phyloP scores from a whole-genome alignment of 2,329 filamentous ascomycete genomes.

The Hypomyces perniciosus region DNA sequence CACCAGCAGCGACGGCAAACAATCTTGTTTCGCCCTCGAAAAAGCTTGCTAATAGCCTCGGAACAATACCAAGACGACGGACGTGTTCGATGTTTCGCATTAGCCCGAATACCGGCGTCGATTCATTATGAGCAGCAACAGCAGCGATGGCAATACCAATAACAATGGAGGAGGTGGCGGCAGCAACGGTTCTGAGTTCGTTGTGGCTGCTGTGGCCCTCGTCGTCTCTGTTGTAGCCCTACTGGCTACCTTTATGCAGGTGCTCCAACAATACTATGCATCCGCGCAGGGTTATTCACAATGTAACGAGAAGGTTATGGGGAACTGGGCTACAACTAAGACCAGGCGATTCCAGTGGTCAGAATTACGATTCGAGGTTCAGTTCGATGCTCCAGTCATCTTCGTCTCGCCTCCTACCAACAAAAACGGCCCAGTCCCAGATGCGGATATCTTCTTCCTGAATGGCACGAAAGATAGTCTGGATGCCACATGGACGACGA shows the following conservation, averaged over 20 bases:
- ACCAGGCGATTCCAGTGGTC: constrained; percentile 33
- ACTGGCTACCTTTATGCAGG: constrained; percentile 39
- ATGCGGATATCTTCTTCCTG: constrained; percentile 30
- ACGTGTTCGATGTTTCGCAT: no score
- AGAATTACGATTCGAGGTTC: constrained; percentile 45
- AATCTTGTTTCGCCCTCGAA: background rate
- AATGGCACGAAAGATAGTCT: constrained; percentile 34
- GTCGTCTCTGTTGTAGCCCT: constrained; percentile 43
- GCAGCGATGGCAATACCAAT: background rate
- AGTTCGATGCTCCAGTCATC: constrained; percentile 45
- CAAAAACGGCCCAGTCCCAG: constrained; percentile 28
- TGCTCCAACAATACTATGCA: constrained; percentile 44
- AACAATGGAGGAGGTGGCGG: constrained; percentile 5
- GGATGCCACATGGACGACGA: constrained; percentile 26
- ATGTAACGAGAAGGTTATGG: constrained; percentile 43
- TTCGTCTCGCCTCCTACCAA: constrained; percentile 42
- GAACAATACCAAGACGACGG: background rate
- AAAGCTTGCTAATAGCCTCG: background rate
- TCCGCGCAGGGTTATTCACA: constrained; percentile 45
- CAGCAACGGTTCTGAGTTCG: constrained; percentile 25
- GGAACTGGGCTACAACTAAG: constrained; percentile 38
- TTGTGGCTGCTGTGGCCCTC: constrained; percentile 39
- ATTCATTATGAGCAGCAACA: constrained; percentile 6
- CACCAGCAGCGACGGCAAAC: no score
- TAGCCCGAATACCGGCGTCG: background rate